phyloP scores from a whole-genome alignment of 2,329 filamentous ascomycete genomes.

The Claviceps sp. region DNA sequence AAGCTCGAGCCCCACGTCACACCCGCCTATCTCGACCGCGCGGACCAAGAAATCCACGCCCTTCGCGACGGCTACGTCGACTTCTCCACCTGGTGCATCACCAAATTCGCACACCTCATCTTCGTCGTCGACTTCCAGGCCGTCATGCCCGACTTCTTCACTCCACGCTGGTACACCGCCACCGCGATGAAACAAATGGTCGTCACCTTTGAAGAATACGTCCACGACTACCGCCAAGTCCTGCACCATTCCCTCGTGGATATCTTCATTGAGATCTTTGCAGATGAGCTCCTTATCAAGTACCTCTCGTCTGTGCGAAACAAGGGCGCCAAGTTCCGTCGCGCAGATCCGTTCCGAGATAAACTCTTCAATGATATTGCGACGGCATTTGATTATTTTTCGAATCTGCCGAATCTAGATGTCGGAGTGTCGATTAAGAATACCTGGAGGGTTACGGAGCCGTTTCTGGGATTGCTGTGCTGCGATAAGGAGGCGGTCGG shows the following conservation, averaged over 20 bases:
- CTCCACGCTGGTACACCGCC: slow-evolving; percentile 71
- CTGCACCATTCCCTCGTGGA: slow-evolving; percentile 80
- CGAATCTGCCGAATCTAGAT: slow-evolving; percentile 54
- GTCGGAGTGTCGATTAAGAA: slow-evolving; percentile 66
- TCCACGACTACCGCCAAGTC: slow-evolving; percentile 71
- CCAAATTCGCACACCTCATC: slow-evolving; percentile 72
- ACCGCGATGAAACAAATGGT: slow-evolving; percentile 89
- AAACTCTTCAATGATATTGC: slow-evolving; percentile 90
- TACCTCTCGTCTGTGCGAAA: slow-evolving; percentile 82
- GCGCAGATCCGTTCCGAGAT: slow-evolving; percentile 75
- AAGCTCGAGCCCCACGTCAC: slow-evolving; percentile 74
- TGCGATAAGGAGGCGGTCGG: slow-evolving; percentile 61
- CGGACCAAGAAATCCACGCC: slow-evolving; percentile 56
- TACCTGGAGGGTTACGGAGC: slow-evolving; percentile 84
- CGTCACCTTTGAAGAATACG: slow-evolving; percentile 89
- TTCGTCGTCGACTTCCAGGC: slow-evolving; percentile 80
- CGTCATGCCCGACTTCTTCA: slow-evolving; percentile 85
- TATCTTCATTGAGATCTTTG: slow-evolving; percentile 85
- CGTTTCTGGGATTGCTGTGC: slow-evolving; percentile 66
- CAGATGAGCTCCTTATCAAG: slow-evolving; percentile 75
- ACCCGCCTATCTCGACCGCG: slow-evolving; percentile 63
- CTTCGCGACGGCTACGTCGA: slow-evolving; percentile 91
- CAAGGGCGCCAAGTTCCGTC: slow-evolving; percentile 77
- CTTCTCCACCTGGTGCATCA: slow-evolving; percentile 83
- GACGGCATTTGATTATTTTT: slow-evolving; percentile 83